Evolutionary conservation across 306 rosid species (phyloP), one percentile per base, ranked within the genome.

Genomic region (Gleditsia sinensis): DNA sequence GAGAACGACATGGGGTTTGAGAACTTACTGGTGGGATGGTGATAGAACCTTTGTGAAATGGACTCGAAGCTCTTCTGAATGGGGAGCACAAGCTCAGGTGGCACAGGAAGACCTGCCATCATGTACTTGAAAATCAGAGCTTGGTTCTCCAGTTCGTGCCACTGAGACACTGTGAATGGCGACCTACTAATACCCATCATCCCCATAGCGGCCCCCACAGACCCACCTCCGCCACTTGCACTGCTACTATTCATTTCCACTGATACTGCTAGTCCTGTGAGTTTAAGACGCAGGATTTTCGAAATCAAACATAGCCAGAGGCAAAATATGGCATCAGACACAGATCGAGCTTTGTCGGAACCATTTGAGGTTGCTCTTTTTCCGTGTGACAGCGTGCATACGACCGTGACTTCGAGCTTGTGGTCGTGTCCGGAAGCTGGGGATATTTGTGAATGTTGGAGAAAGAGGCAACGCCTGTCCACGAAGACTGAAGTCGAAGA

Each of bases 111-210:
- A 72, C 94, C 94, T 4, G 92, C 90, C 84, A 86, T 73, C 84
- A 91, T 80, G 68, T 88, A 88, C 81, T 88, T 91, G 76, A 87
- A 91, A 80, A 91, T 88, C 83, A 88, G 75, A 77, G 92, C 92
- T 74, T 91, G 94, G 61, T 88, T 94, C 50, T 91, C 94, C 68
- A 91, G 88, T 81, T 91, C 94, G 83, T 89, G 92, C 92, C 92
- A 91, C 87, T 87, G 92, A 28, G 90, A 82, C 73, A 84, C 79
- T 33, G 94, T 91, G 82, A 91, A 91, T 71, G 86, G 89, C 10
- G 90, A 85, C 83, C 85, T 81, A 72, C 54, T 30, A 37, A 80
- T 72, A 69, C 88, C 82, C 73, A 70, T 68, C 81, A 67, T 75
- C 24, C 72, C 72, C 56, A 48, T 10, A 25, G 25, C 46, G 2